Percentiles rank a stretch among this genome's conserved stretches.
Conservation (phyloP, 2,329 filamentous ascomycete genomes). For the Aspergillus pseudotamarii region DNA sequence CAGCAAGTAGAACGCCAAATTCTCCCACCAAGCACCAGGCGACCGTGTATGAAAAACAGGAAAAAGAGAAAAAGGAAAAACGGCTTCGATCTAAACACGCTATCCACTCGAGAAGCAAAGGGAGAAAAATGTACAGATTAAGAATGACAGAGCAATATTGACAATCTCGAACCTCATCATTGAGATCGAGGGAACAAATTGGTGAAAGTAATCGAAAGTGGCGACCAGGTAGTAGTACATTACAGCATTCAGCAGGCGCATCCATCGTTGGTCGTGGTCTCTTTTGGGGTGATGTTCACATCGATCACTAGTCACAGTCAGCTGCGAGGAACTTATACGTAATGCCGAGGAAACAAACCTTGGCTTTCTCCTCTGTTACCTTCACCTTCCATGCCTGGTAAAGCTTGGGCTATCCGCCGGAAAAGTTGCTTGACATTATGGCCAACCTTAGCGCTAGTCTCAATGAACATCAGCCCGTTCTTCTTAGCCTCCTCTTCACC, state of each 20-base stretch:
- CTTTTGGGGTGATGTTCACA: constrained; percentile 77
- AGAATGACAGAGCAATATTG: constrained; percentile 40
- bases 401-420: constrained; percentile 94
- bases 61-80: constrained; percentile 4
- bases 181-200: constrained; percentile 20
- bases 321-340: constrained; percentile 14
- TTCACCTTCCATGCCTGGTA: constrained; percentile 95
- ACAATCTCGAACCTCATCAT: constrained; percentile 35
- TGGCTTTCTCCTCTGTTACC: constrained; percentile 76
- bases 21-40: constrained; percentile 7
- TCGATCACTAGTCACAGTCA: constrained; percentile 72
- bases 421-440: constrained; percentile 98
- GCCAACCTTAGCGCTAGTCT: constrained; percentile 96
- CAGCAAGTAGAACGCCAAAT: constrained; percentile 16
- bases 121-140: constrained; percentile 41
- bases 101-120: constrained; percentile 34
- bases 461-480: constrained; percentile 97
- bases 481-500: constrained; percentile 98
- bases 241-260: constrained; percentile 61
- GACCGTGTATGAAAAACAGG: constrained; percentile 3
- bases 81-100: constrained; percentile 32
- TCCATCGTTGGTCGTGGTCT: constrained; percentile 70
- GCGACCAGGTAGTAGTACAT: constrained; percentile 15
- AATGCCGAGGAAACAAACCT: constrained; percentile 60
- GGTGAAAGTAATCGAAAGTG: constrained; percentile 14